Base-by-base conservation (phyloP, 2,329 filamentous ascomycete species). In the Fusarium xylarioides region DNA sequence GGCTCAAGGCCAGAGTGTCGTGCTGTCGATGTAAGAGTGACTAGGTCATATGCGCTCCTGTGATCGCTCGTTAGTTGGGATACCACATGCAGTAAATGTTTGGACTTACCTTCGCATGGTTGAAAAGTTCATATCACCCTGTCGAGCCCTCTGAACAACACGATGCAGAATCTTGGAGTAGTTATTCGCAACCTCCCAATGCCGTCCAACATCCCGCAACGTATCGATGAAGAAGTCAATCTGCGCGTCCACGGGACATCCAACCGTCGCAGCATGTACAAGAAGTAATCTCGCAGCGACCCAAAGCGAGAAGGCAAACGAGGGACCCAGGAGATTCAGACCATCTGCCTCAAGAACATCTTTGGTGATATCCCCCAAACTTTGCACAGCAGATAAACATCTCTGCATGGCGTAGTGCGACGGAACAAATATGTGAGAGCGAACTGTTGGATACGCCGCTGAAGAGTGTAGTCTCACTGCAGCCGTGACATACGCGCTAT, bases 211-310 rank as follows among this genome's bases (percentile, higher is more conserved):
- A 50, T 85, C 78, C 0, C 78, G 75, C 6, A 85, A 76, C 2
- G 83, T 84, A 32, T 83, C 82, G 49, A 85, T 81, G 42, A 85
- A 85, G 67, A 85, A 85, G 35, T 83, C 83, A 46, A 85, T 82
- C 57, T 81, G 80, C 0, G 80, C 75, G 30, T 85, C 82, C 2
- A 84, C 79, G 0, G 79, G 70, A 21, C 80, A 79, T 7, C 82
- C 81, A 4, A 81, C 78, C 0, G 82, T 80, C 4, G 84, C 82
- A 1, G 84, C 82, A 50, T 85, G 82, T 10, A 85, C 82, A 15
- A 85, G 63, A 15, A 85, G 70, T 10, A 85, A 52, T 19, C 83
- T 74, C 2, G 82, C 84, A 5, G 83, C 83, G 4, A 84, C 82
- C 83, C 83, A 85, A 1, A 85, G 79, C 0, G 83, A 81, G n/a